Conservation (phyloP, 345 rosid genomes). For the Populus davidiana region DNA sequence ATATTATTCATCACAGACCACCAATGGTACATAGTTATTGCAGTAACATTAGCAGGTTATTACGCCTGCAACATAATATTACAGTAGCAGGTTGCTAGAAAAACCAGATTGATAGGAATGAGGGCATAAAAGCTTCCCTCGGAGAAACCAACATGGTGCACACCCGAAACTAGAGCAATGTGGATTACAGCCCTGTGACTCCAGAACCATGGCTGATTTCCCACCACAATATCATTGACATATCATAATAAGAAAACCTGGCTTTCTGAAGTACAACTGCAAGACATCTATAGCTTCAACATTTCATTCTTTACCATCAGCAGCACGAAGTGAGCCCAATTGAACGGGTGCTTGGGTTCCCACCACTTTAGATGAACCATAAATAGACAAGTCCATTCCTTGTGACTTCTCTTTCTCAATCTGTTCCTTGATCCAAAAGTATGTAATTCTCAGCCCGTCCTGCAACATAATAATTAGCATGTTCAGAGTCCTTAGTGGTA, state of each 20-base stretch:
- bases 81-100: constrained; percentile 7
- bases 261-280: constrained; percentile 7
- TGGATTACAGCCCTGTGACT: neutral
- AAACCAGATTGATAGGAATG: constrained; percentile 12
- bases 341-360: constrained; percentile 99
- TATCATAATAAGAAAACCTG: constrained; percentile 16
- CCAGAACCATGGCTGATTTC: constrained; percentile 2
- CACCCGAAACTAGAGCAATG: constrained; percentile 10
- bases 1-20: neutral
- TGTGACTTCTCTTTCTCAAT: constrained; percentile 84
- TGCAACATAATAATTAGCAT: constrained; percentile 19
- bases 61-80: neutral
- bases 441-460: constrained; percentile 94
- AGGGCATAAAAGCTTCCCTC: constrained; percentile 24
- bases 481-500: neutral
- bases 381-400: constrained; percentile 70
- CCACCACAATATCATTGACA: constrained; percentile 2
- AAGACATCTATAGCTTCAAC: neutral
- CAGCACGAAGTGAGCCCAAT: constrained; percentile 89
- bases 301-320: constrained; percentile 82
- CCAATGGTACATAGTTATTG: neutral
- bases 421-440: constrained; percentile 95
- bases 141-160: constrained; percentile 6
- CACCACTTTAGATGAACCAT: constrained; percentile 93
- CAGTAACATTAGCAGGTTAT: neutral